Percentiles rank a stretch among this genome's conserved stretches.
phyloP scores from a whole-genome alignment of 2,329 filamentous ascomycete species.

The Bisporella sp. region DNA sequence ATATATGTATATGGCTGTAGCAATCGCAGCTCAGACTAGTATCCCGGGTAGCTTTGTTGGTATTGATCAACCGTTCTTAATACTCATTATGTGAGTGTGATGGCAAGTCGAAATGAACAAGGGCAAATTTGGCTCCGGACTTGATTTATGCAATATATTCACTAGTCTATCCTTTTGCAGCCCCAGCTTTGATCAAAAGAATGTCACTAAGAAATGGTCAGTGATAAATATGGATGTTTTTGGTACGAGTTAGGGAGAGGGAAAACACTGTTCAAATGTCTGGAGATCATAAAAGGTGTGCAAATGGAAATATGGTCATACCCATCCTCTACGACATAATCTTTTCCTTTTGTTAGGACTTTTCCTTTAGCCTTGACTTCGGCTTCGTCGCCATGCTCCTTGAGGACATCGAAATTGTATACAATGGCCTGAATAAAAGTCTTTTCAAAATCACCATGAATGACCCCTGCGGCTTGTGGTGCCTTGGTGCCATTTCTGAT shows the following conservation, averaged over 20 bases:
- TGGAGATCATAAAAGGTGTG: too few species aligned
- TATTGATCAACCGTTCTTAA: too few species aligned
- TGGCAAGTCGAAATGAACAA: too few species aligned
- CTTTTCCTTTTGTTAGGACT: conserved; percentile 97
- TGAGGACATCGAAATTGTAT: conserved; percentile 78
- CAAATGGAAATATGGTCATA: too few species aligned
- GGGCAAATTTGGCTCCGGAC: too few species aligned
- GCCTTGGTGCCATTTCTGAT: conserved; percentile 94
- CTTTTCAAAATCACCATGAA: conserved; percentile 98
- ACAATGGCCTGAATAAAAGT: conserved; percentile 97
- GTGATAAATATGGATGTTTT: background rate
- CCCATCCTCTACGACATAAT: conserved; percentile 80
- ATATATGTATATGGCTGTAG: too few species aligned
- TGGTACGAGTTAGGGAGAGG: background rate
- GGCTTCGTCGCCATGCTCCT: conserved; percentile 82
- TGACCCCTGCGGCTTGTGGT: conserved; percentile 95
- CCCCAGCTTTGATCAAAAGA: conserved; percentile 24
- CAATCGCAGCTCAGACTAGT: too few species aligned
- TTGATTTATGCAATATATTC: too few species aligned
- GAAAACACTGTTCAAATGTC: conserved; percentile 37
- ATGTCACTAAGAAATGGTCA: conserved; percentile 13
- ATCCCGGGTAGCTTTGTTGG: too few species aligned
- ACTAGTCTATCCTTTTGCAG: conserved; percentile 23
- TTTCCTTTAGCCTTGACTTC: conserved; percentile 92
- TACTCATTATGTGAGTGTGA: too few species aligned